Base-by-base conservation (phyloP, 192 early-diverging fungal species). In the Coemansia sp. region DNA sequence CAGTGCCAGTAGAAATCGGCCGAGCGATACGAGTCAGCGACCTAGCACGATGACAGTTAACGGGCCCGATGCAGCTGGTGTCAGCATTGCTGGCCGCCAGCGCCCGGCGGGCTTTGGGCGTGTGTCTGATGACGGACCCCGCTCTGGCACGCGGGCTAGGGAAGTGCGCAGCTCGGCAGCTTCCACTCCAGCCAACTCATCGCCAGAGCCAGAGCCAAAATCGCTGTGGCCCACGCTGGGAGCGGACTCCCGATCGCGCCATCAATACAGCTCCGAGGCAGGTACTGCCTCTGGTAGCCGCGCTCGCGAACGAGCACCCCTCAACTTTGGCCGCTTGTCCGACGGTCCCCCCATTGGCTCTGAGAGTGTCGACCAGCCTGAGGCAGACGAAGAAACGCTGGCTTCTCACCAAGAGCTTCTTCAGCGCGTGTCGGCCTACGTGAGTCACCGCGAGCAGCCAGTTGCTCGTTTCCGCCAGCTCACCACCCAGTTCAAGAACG, bases 391-490 rank as follows among this genome's bases (percentile, higher is more conserved):
- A 3, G 76, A 78, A 37, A 69, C 60, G 1, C 51, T 72, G 26
- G 63, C 66, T 2, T 39, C 57, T 8, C 73, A 80, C 61, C 71
- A 80, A 28, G 73, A 75, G 35, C 69, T 80, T n/a, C 57, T 80
- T 33, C 71, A 80, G 45, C 71, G 67, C 14, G 77, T 80, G 3
- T 80, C 77, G 18, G 66, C 77, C 13, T 80, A 75, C 24, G 42
- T 80, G 60, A 80, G 77, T 23, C 77, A 80, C 37, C 77, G 77
- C 11, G 77, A 80, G 26, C 77, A 74, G 24, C 77, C 77, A 9
- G 77, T 80, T 39, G 60, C 69, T 34, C 71, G 77, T 5, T 80
- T 80, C 65, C 71, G 73, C 28, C 56, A 74, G 40, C 68, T 80
- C 34, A 80, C 77, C 14, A 75, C 68, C 8, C 65, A 57, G 39